These are phyloP conservation scores for Boechera retrofracta DNA, from an alignment of 345 rosid genomes.

Conservation along the genomic window DNA sequence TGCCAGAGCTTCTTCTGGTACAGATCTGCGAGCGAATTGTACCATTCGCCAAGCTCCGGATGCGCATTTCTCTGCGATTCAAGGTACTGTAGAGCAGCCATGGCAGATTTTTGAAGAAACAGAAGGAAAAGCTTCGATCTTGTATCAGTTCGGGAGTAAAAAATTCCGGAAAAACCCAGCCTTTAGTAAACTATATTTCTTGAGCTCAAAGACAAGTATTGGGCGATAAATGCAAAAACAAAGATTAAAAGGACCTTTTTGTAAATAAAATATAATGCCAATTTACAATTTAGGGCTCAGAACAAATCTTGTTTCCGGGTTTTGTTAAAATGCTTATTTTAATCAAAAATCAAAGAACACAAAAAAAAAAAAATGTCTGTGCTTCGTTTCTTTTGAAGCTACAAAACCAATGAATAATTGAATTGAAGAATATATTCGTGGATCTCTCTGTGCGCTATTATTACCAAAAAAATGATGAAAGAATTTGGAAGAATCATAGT, in stretches of 20 bases:
- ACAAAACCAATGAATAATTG: slow-evolving; percentile 21
- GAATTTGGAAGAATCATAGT: slow-evolving; percentile 44
- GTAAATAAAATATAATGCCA: not conserved
- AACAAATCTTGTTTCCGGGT: not conserved
- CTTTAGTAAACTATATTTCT: slow-evolving; percentile 45
- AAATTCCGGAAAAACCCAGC: slow-evolving; percentile 1
- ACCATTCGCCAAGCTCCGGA: slow-evolving; percentile 91
- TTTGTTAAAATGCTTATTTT: slow-evolving; percentile 15
- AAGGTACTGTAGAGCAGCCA: slow-evolving; percentile 90
- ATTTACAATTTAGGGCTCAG: slow-evolving; percentile 9
- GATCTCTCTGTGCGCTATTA: slow-evolving; percentile 24
- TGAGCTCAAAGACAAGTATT: slow-evolving; percentile 46
- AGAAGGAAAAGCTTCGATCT: slow-evolving; percentile 36
- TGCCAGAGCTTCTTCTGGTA: slow-evolving; percentile 99
- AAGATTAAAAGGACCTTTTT: not conserved
- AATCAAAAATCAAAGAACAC: not conserved
- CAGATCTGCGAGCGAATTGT: slow-evolving; percentile 93
- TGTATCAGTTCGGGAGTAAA: not conserved
- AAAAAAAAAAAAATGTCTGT: no score
- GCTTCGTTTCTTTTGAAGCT: not conserved
- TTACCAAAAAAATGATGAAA: not conserved
- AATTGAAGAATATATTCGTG: slow-evolving; percentile 2
- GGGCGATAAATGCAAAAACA: not conserved
- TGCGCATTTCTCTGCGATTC: slow-evolving; percentile 69
- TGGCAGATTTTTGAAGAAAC: slow-evolving; percentile 39